Base-by-base conservation (phyloP, 805 yeast genomes). In the Henningerozyma blattae region DNA sequence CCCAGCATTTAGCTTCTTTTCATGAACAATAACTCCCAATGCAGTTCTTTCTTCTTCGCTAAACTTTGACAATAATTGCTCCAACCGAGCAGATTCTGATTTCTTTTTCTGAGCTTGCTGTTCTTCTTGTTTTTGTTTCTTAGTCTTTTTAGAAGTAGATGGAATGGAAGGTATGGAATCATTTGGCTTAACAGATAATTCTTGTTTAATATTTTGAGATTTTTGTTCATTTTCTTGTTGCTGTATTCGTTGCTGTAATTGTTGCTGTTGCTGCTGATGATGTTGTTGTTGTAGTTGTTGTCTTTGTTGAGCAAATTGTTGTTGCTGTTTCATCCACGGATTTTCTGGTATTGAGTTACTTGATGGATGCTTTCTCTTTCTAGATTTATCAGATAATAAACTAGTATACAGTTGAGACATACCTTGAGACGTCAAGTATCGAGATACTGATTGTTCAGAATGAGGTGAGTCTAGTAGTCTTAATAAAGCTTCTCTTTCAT, bases 401-500 rank as follows among this genome's bases (percentile, higher is more conserved):
- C 81, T 77, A 46, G 76, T 80, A 48, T 86, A 85, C 15, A 91
- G 65, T 50, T 83, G 94, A 2, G 94, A 75, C 34, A 91, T 67
- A 0, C 98, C 97, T 45, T 83, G 93, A 2, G 94, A 82, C 1
- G 91, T 72, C 46, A 78, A 67, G 48, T 76, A 83, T 49, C 81
- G 91, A 33, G 74, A 72, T 16, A 83, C 76, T 3, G 84, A 67
- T 32, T 78, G 85, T 1, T 86, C 72, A 1, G 77, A 61, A 47
- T 80, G 87, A 2, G 97, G 96, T 1, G 94, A 78, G 50, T 91
- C 97, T 37, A 91, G 64, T 19, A 87, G 61, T 17, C 81, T 75
- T 30, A 91, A 61, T 24, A 91, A 56, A 32, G 81, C 77, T 3
- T 84, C 77, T 43, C 98, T 68, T 54, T 91, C 98, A 31, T 67